phyloP scores from a whole-genome alignment of 2,329 filamentous ascomycete genomes.

The Aspergillus awamori region DNA sequence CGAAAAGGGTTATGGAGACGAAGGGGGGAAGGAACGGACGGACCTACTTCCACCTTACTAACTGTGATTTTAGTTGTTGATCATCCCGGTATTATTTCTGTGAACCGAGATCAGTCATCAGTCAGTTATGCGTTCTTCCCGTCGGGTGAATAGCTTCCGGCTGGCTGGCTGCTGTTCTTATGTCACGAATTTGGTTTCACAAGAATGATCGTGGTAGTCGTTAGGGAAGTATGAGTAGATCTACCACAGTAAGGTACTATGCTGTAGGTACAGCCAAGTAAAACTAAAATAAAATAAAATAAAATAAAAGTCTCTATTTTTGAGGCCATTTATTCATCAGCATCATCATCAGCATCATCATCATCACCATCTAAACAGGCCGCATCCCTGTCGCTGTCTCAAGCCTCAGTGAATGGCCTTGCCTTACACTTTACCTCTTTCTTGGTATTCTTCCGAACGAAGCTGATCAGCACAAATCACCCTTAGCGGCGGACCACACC shows the following conservation, averaged over 20 bases:
- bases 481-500: constrained; percentile 11
- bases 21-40: constrained; percentile 5
- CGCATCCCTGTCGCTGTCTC: neutral
- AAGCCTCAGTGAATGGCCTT: neutral
- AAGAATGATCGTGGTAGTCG: neutral
- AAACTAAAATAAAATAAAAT: too few relatives aligned
- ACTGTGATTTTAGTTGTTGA: constrained; percentile 14
- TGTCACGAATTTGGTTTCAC: neutral
- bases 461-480: constrained; percentile 10
- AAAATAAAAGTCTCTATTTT: too few relatives aligned
- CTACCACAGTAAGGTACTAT: too few relatives aligned
- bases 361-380: neutral
- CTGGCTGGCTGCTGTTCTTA: too few relatives aligned
- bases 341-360: too few relatives aligned
- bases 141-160: constrained; percentile 10
- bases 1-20: constrained; percentile 23
- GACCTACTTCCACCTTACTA: neutral
- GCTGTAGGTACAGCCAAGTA: too few relatives aligned
- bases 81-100: constrained; percentile 19
- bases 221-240: too few relatives aligned
- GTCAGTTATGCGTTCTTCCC: neutral
- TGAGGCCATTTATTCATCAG: too few relatives aligned
- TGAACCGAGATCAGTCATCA: neutral
- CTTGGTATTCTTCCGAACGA: constrained; percentile 4
- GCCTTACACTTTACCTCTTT: neutral